Conservation (phyloP, 495 filamentous ascomycete species). For the Penicillium malachiteum region DNA sequence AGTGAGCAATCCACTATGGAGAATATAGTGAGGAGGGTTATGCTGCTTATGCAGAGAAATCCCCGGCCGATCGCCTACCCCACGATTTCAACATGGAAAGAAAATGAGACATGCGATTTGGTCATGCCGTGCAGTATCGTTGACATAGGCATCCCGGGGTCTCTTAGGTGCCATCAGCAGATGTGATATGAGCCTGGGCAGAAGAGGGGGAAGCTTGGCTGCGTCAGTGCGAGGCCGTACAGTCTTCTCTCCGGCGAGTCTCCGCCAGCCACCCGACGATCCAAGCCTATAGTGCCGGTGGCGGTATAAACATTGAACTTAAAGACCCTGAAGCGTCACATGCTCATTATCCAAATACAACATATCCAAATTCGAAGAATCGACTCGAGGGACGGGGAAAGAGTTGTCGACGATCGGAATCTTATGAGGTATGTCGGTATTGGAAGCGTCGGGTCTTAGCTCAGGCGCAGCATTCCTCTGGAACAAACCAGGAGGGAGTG, state of each 20-base stretch:
- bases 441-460: neutral
- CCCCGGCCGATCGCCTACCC: neutral
- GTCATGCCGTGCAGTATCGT: neutral
- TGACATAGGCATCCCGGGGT: neutral
- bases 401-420: neutral
- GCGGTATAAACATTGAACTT: no score
- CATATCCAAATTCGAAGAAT: no score
- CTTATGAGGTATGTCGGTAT: neutral
- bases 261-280: neutral
- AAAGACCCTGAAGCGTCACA: neutral
- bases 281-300: neutral
- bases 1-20: no score
- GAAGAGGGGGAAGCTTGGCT: neutral
- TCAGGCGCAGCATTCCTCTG: slow-evolving; percentile 1
- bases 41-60: no score
- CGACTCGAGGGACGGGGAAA: no score
- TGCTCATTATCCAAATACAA: no score
- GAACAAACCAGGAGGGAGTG: neutral
- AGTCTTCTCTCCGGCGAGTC: no score
- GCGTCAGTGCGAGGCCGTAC: neutral
- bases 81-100: neutral
- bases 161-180: neutral
- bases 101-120: neutral
- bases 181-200: neutral
- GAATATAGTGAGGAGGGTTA: no score